A percentile compares a stretch with the other conserved stretches of the same genome.
phyloP scores from a whole-genome alignment of 2,329 filamentous ascomycete genomes.

The Aspergillus alliaceus region DNA sequence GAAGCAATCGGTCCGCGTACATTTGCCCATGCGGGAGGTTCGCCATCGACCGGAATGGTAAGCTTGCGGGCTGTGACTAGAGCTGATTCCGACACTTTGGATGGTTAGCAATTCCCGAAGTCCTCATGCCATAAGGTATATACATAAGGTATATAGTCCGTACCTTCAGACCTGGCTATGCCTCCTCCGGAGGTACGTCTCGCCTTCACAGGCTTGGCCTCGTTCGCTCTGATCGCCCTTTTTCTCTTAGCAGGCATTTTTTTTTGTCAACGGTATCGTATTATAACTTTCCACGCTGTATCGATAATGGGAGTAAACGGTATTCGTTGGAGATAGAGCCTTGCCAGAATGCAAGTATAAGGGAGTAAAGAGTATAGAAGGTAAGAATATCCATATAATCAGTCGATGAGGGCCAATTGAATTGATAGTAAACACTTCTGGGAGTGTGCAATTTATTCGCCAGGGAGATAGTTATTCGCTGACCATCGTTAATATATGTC shows the following conservation, averaged over 20 bases:
- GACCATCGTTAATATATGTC: too few relatives aligned
- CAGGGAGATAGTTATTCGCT: background rate
- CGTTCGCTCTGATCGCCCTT: background rate
- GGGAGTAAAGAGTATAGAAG: background rate
- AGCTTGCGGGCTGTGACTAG: too few relatives aligned
- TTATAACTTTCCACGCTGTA: too few relatives aligned
- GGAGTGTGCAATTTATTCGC: background rate
- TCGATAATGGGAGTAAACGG: too few relatives aligned
- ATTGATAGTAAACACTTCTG: background rate
- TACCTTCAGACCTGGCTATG: background rate
- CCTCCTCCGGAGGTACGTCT: background rate
- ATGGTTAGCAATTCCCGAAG: background rate
- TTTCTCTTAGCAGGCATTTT: background rate
- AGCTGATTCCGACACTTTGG: background rate
- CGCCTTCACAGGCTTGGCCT: background rate
- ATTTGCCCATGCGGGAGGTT: constrained; percentile 58
- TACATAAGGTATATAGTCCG: background rate
- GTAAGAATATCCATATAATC: background rate
- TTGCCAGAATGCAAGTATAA: background rate
- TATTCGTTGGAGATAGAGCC: background rate
- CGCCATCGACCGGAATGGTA: constrained; percentile 16
- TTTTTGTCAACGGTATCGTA: background rate
- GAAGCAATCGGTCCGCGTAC: constrained; percentile 12
- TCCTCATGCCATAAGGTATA: background rate
- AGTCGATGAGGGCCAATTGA: background rate